phyloP scores from a whole-genome alignment of 2,329 filamentous ascomycete genomes.

The Paecilomyces niveus region DNA sequence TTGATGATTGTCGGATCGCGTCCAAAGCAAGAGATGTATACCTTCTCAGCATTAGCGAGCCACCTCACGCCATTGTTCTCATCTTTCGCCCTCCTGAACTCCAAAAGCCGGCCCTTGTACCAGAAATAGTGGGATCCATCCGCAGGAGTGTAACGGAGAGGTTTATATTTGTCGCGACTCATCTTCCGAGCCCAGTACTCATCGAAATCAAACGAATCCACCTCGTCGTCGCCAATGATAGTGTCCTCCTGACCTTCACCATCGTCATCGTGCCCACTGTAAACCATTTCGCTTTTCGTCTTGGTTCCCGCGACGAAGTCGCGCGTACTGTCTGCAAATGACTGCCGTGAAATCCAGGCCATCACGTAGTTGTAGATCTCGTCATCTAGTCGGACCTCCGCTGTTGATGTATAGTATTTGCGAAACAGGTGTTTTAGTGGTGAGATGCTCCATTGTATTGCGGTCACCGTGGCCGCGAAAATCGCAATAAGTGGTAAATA shows the following conservation, averaged over 20 bases:
- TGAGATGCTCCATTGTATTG: slow-evolving; percentile 46
- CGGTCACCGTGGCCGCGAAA: slow-evolving; percentile 43
- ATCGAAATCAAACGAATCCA: slow-evolving; percentile 33
- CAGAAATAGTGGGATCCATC: slow-evolving; percentile 63
- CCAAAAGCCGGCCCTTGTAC: slow-evolving; percentile 52
- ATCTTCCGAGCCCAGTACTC: slow-evolving; percentile 36
- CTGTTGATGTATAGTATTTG: slow-evolving; percentile 56
- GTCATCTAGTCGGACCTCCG: slow-evolving; percentile 61
- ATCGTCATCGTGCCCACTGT: slow-evolving; percentile 21
- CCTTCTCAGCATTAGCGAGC: slow-evolving; percentile 19
- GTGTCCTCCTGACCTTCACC: slow-evolving; percentile 22
- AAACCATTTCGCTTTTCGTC: slow-evolving; percentile 34
- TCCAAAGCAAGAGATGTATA: slow-evolving; percentile 29
- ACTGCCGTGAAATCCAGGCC: slow-evolving; percentile 60
- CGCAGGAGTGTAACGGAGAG: slow-evolving; percentile 54
- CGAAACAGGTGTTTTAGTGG: slow-evolving; percentile 45
- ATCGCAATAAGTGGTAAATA: slow-evolving; percentile 55
- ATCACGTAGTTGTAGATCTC: slow-evolving; percentile 68
- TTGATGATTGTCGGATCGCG: slow-evolving; percentile 27
- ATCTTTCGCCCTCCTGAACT: slow-evolving; percentile 21
- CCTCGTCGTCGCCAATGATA: slow-evolving; percentile 40
- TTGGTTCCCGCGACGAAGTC: slow-evolving; percentile 60
- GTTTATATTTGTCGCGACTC: slow-evolving; percentile 27
- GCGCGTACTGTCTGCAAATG: slow-evolving; percentile 53
- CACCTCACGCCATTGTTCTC: slow-evolving; percentile 14